phyloP scores from a whole-genome alignment of 2,329 filamentous ascomycete species.

The Nothomitra cinnamomea region DNA sequence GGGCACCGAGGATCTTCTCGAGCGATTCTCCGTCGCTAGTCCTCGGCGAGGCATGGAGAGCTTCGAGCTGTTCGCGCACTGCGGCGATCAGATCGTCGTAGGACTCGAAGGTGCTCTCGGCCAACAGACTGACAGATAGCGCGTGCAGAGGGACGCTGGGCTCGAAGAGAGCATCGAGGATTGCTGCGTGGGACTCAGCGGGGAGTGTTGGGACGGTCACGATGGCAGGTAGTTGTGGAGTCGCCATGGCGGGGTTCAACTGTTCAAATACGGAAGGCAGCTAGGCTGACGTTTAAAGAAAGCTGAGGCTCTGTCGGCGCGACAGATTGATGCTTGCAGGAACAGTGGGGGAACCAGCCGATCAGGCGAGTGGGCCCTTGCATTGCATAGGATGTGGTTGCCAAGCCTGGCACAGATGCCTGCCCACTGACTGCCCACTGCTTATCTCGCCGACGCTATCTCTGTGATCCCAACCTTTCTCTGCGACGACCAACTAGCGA shows the following conservation, averaged over 20 bases:
- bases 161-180: constrained; percentile 73
- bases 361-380: no score
- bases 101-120: constrained; percentile 39
- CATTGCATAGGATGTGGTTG: neutral
- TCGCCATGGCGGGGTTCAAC: neutral
- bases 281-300: neutral
- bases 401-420: neutral
- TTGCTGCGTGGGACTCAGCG: constrained; percentile 33
- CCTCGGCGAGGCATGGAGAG: constrained; percentile 35
- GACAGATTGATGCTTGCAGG: no score
- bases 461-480: no score
- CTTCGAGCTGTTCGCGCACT: constrained; percentile 44
- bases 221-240: neutral
- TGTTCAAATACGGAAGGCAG: neutral
- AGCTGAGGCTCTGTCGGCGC: neutral
- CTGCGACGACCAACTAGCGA: no score
- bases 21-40: constrained; percentile 39
- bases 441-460: no score
- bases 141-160: constrained; percentile 58
- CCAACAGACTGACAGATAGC: constrained; percentile 52
- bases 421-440: neutral
- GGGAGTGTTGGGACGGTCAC: constrained; percentile 24
- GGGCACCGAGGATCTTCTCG: constrained; percentile 57
- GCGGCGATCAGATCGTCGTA: constrained; percentile 54
- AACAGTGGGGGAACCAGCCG: no score